Evolutionary conservation across 495 filamentous ascomycete genomes (phyloP).

Genomic region (Aspergillus leporis): DNA sequence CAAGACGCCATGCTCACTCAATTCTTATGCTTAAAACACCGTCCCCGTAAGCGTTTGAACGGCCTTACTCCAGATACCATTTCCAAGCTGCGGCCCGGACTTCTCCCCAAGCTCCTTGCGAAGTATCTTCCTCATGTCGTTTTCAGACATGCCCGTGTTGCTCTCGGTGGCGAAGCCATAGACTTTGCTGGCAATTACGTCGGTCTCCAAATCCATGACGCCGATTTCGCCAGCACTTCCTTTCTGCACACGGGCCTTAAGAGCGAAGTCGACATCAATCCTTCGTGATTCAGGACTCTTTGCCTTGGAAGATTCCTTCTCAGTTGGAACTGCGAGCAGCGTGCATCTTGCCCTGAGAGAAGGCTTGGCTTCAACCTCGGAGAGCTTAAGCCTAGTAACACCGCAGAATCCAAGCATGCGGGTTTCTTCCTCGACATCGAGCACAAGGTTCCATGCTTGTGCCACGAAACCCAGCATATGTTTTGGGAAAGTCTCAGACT

Average conservation of each 20-base stretch:
- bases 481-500: slow-evolving; percentile 34
- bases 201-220: slow-evolving; percentile 39
- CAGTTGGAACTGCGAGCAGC: slow-evolving; percentile 30
- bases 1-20: background rate
- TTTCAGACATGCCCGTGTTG: slow-evolving; percentile 34
- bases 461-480: slow-evolving; percentile 42
- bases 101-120: slow-evolving; percentile 29
- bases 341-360: slow-evolving; percentile 44
- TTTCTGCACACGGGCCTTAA: slow-evolving; percentile 30
- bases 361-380: slow-evolving; percentile 29
- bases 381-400: slow-evolving; percentile 42
- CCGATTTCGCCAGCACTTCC: slow-evolving; percentile 24
- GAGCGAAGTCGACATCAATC: slow-evolving; percentile 47
- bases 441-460: slow-evolving; percentile 41
- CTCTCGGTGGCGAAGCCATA: slow-evolving; percentile 43
- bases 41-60: slow-evolving; percentile 38
- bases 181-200: slow-evolving; percentile 45
- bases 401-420: slow-evolving; percentile 50
- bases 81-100: slow-evolving; percentile 31
- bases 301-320: slow-evolving; percentile 15
- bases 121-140: slow-evolving; percentile 42
- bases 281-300: slow-evolving; percentile 20
- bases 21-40: slow-evolving; percentile 23
- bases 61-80: slow-evolving; percentile 45
- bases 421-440: slow-evolving; percentile 44